Evolutionary conservation across 2,329 filamentous ascomycete species (phyloP), one percentile per base, ranked within the genome.

Genomic region (Nemania sp.): DNA sequence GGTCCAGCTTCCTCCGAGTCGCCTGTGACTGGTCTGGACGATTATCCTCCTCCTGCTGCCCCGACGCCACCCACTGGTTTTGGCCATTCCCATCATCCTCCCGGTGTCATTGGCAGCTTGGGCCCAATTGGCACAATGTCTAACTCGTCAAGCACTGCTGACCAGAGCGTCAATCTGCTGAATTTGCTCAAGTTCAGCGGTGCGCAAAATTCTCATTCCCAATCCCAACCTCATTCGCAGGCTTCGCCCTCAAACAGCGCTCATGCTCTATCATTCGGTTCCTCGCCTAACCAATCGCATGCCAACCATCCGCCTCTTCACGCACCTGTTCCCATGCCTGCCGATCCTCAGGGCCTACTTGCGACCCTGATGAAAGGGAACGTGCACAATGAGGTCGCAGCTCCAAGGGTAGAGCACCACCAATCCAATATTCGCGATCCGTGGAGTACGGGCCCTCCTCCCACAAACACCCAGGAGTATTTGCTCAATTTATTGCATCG

Each of bases 401-500:
- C 54, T 29, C 52, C 63, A 24, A 78, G 79, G 72, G 70, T 73
- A n/a, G 81, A 82, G 59, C 69, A 73, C 67, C 77, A 76, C 71
- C 70, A 70, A 27, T 66, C 73, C n/a, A 71, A 70, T 38, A 62
- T 72, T 51, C 69, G 69, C 53, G 73, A 80, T 41, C 71, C 75
- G 45, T 87, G 86, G 80, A 83, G 80, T 70, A 80, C 83, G 27
- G 82, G 82, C 38, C 83, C 87, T 51, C 83, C 87, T 54, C 87
- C 88, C 24, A 86, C 89, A 54, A 91, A 93, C 78, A 93, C 94
- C 4, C 92, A 97, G 79, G 90, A 95, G 71, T 92, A 96, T 77
- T 85, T 99, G 55, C 88, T 98, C 70, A 92, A 93, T 74, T 85
- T 98, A 66, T 87, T 99, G 71, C 96, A 94, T 76, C 90, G 92